Evolutionary conservation across 768 basidiomycete genomes (phyloP), one percentile per base, ranked within the genome.

Genomic region (Pleurotus sapidus): DNA sequence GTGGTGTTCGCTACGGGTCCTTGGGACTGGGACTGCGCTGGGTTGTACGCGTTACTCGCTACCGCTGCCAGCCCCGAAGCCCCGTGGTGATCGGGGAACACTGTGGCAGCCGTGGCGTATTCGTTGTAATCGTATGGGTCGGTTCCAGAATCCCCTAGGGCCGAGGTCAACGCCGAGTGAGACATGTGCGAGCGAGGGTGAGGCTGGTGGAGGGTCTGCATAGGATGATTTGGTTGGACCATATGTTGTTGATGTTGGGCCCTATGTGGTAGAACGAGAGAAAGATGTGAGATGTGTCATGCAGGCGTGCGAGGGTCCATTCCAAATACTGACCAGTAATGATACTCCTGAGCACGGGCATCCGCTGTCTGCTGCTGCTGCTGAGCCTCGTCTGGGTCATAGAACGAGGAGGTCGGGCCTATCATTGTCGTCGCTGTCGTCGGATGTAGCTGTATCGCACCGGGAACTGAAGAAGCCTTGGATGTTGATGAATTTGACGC

Each of bases 351-450:
- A 59, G 66, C 59, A 39, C 66, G 63, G 24, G 57, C 50, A 59
- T 68, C 63, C 6, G 57, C 57, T 11, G 49, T 46, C 18, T 38
- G 45, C 15, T 53, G 39, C 46, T 61, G 61, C 46, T 66, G 65
- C 34, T 67, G 63, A 12, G 69, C 55, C 18, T 65, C 70, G 17
- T 78, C 69, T 4, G 82, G 72, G 55, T 82, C 81, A 64, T 84
- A 86, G 62, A 83, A 82, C 5, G 81, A 75, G 7, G 81, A 73
- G 0, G 75, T 72, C 14, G 83, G 75, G 38, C 80, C 79, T 60
- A 86, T 84, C 84, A 86, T 84, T 40, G 71, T 60, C 46, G 73
- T 15, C n/a, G 50, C 14, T 14, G 57, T 37, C 14, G 11, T 27
- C 37, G 45, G n/a, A 17, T 3, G 23, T 17, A 14, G 23, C 39